Evolutionary conservation across 805 yeast genomes (phyloP), one percentile per base, ranked within the genome.

Genomic region (Lipomyces sp.): DNA sequence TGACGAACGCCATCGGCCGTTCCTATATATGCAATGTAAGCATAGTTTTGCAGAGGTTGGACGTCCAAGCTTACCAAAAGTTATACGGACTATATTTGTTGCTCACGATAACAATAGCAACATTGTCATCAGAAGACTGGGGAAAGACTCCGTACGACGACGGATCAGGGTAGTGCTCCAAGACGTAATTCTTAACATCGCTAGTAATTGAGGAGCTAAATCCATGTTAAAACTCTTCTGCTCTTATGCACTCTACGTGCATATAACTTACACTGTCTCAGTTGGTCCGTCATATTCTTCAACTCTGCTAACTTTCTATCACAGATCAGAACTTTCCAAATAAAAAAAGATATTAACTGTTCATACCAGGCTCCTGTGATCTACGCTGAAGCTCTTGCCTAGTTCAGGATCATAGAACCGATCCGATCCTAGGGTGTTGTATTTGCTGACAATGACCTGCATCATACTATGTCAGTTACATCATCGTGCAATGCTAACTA

Each of bases 1-100:
- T 67, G 80, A 79, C 0, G 96, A 87, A 62, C 81, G 84, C 97
- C 98, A 92, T 75, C 87, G 85, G 6, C 98, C 98, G 73, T 92
- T 92, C 85, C 93, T 79, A 82, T 90, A 30, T 45, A 18, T 90
- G 90, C 13, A 82, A 81, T 24, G 60, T 86, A 83, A 75, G 86
- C 89, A 24, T 24, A 24, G 1, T 24, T 24, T 24, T 65, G 48
- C 24, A 6, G 24, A 24, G 24, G n/a, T 83, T 77, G 76, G 89
- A 80, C 10, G 87, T 37, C 33, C 7, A 90, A 70, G 10, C 95
- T 69, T 89, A 89, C 82, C 90, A 89, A 77, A 80, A 92, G 80
- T 94, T 94, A 51, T 84, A 82, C 57, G 90, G 86, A 76, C 88
- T 91, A 71, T 86, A 81, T 77, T 86, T 87, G 71, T 86, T 88